A percentile compares a stretch with the other conserved stretches of the same genome.
phyloP scores from a whole-genome alignment of 371 early-diverging fungal genomes.

The Zychaea mexicana region DNA sequence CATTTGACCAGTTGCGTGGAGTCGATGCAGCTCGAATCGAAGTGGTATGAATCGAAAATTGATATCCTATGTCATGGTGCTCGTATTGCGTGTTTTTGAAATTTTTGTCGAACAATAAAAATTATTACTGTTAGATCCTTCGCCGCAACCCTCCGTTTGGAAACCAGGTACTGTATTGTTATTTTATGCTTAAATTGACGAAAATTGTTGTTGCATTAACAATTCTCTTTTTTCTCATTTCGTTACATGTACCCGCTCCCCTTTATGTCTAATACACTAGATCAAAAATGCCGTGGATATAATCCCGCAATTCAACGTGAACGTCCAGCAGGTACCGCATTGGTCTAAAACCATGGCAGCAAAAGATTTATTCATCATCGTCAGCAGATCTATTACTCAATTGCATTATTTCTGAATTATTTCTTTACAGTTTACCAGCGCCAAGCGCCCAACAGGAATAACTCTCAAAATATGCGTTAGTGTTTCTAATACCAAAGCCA shows the following conservation, averaged over 20 bases:
- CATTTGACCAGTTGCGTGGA: conserved; percentile 32
- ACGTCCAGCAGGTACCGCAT: not conserved
- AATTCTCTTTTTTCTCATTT: not conserved
- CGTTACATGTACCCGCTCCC: not conserved
- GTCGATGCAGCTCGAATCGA: conserved; percentile 46
- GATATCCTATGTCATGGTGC: not conserved
- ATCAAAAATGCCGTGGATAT: conserved; percentile 17
- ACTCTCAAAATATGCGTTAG: conserved; percentile 10
- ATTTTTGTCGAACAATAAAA: not conserved
- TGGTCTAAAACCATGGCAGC: too few species aligned
- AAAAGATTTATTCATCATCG: too few species aligned
- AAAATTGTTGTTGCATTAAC: not conserved
- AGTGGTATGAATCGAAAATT: conserved; percentile 22
- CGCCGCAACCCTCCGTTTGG: conserved; percentile 59
- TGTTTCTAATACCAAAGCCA: conserved; percentile 13
- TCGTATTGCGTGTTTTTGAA: not conserved
- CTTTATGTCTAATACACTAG: too few species aligned
- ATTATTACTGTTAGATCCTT: conserved; percentile 25
- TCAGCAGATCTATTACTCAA: not conserved
- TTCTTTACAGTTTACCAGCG: not conserved
- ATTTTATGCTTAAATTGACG: not conserved
- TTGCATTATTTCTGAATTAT: not conserved
- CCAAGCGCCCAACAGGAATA: not conserved
- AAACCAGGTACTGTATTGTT: conserved; percentile 32
- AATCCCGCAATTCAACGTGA: conserved; percentile 19